Evolutionary conservation across 179 eudicot genomes (phyloP).

Genomic region (Heliamphora pulchella): DNA sequence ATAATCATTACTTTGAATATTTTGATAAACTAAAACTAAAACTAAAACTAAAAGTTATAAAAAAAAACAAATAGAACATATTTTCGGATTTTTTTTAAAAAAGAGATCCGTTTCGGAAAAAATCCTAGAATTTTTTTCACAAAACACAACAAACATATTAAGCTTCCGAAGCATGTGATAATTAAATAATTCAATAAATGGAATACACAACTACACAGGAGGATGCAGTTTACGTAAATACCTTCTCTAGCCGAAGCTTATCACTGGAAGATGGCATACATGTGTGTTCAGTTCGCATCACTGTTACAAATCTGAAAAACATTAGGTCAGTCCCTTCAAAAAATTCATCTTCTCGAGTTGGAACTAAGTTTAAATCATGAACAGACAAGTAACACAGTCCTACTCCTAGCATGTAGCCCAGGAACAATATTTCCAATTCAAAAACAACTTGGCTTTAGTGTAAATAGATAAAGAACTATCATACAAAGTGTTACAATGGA

Average conservation of each 20-base stretch:
- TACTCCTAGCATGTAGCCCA: background rate
- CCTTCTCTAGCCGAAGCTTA: constrained; percentile 69
- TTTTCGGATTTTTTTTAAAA: too few species aligned
- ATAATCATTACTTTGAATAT: too few species aligned
- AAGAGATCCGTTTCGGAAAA: too few species aligned
- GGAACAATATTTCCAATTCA: background rate
- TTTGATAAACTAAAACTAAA: too few species aligned
- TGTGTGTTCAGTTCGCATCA: constrained; percentile 62
- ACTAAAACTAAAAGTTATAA: too few species aligned
- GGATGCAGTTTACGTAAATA: constrained; percentile 13
- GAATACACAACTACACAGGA: background rate
- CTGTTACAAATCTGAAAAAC: constrained; percentile 66
- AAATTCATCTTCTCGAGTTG: background rate
- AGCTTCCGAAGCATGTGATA: background rate
- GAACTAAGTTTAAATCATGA: background rate
- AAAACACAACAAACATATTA: background rate
- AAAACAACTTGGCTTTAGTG: background rate
- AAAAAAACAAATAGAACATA: too few species aligned
- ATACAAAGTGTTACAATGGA: background rate
- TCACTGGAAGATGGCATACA: constrained; percentile 70
- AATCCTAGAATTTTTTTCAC: too few species aligned
- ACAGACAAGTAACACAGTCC: background rate
- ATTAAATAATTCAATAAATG: background rate
- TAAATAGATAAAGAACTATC: background rate
- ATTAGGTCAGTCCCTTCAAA: background rate